phyloP scores from a whole-genome alignment of 2,329 filamentous ascomycete genomes.

The Calycina herbarum region DNA sequence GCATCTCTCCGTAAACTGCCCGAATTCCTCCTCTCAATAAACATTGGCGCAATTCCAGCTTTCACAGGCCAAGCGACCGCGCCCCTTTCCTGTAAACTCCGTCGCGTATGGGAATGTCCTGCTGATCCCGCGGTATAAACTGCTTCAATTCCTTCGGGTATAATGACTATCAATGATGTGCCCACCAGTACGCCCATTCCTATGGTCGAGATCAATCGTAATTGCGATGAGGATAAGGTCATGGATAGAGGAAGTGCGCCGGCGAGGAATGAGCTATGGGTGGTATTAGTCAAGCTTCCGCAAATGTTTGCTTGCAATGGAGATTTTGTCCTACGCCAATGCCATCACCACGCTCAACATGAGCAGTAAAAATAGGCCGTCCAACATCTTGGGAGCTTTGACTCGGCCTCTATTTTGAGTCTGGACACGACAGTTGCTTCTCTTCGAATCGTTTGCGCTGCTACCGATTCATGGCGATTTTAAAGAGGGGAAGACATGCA shows the following conservation, averaged over 20 bases:
- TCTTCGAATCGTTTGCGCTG: constrained; percentile 16
- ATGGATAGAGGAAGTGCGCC: constrained; percentile 89
- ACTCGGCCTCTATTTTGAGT: not conserved
- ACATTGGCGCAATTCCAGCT: constrained; percentile 7
- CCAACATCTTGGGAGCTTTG: constrained; percentile 33
- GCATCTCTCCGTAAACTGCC: constrained; percentile 6
- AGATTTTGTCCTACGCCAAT: constrained; percentile 49
- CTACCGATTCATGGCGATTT: constrained; percentile 30
- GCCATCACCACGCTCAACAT: constrained; percentile 53
- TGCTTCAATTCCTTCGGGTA: constrained; percentile 93
- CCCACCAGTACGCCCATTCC: constrained; percentile 93
- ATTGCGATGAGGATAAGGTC: constrained; percentile 79
- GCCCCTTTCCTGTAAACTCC: constrained; percentile 16
- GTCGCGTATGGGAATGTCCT: constrained; percentile 29
- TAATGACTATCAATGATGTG: constrained; percentile 94
- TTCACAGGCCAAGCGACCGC: constrained; percentile 3
- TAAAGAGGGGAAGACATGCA: not conserved
- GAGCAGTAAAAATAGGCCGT: constrained; percentile 40
- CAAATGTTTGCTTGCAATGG: not conserved
- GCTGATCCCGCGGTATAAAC: constrained; percentile 61
- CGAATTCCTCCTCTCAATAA: not conserved
- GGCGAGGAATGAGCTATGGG: constrained; percentile 80
- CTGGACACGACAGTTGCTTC: constrained; percentile 10
- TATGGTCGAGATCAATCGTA: constrained; percentile 86
- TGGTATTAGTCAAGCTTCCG: constrained; percentile 2